Conservation (phyloP, 495 filamentous ascomycete species). For the Ramalina peruviana region DNA sequence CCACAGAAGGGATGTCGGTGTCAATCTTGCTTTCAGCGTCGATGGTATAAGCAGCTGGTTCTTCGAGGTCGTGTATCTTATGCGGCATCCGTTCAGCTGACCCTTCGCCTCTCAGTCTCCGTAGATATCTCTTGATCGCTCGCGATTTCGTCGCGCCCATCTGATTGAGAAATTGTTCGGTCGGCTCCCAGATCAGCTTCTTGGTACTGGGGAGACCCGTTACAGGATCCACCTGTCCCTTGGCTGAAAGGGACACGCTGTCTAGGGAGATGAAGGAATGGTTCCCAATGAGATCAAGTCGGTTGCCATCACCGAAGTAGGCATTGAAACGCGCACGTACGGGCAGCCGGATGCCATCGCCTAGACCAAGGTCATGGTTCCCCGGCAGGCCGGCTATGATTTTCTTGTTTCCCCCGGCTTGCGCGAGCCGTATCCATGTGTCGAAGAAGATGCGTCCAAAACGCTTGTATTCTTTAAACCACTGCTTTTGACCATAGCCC, state of each 20-base stretch:
- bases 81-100: slow-evolving; percentile 37
- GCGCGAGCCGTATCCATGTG: slow-evolving; percentile 32
- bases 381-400: slow-evolving; percentile 75
- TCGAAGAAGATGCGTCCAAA: slow-evolving; percentile 68
- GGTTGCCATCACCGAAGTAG: slow-evolving; percentile 81
- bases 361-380: slow-evolving; percentile 96
- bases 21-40: not conserved
- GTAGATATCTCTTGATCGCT: slow-evolving; percentile 29
- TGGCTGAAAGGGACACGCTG: slow-evolving; percentile 69
- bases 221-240: slow-evolving; percentile 35
- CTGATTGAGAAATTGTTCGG: slow-evolving; percentile 59
- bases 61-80: slow-evolving; percentile 16
- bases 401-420: slow-evolving; percentile 31
- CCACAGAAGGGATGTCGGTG: slow-evolving; percentile 60
- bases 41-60: slow-evolving; percentile 4
- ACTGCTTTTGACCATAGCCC: slow-evolving; percentile 62
- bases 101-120: slow-evolving; percentile 26
- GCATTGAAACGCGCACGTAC: slow-evolving; percentile 72
- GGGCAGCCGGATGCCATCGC: slow-evolving; percentile 59
- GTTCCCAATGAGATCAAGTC: slow-evolving; percentile 81
- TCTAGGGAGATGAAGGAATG: slow-evolving; percentile 93
- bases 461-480: slow-evolving; percentile 68
- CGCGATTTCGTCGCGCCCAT: slow-evolving; percentile 34
- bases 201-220: slow-evolving; percentile 31
- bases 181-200: slow-evolving; percentile 59